Evolutionary conservation across 2,329 filamentous ascomycete genomes (phyloP).

Genomic region (Chaetomiaceae sp.): DNA sequence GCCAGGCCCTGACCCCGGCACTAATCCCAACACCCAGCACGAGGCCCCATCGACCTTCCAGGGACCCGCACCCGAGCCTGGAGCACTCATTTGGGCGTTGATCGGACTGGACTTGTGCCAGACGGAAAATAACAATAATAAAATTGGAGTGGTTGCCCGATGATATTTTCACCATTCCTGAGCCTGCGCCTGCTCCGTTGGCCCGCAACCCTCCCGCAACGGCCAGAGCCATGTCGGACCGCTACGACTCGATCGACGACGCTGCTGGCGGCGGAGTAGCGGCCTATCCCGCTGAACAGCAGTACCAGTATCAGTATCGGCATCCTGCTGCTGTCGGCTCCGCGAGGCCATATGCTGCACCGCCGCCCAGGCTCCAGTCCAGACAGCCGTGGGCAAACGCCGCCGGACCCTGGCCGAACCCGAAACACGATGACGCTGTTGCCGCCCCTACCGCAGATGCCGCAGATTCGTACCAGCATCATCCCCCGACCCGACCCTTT

Average conservation of each 20-base stretch:
- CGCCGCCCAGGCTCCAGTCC: constrained; percentile 13
- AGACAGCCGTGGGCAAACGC: constrained; percentile 20
- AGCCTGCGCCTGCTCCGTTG: constrained; percentile 15
- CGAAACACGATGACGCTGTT: constrained; percentile 27
- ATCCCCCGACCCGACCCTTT: constrained; percentile 15
- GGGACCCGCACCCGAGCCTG: constrained; percentile 16
- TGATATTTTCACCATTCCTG: constrained; percentile 15
- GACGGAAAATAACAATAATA: constrained; percentile 21
- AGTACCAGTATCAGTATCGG: constrained; percentile 12
- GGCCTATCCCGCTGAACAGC: constrained; percentile 9
- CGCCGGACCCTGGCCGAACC: constrained; percentile 29
- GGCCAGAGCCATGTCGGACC: constrained; percentile 14
- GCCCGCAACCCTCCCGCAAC: constrained; percentile 15
- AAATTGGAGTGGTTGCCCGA: constrained; percentile 19
- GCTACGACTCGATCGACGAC: constrained; percentile 9
- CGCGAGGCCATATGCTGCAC: constrained; percentile 23
- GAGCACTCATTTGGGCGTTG: constrained; percentile 20
- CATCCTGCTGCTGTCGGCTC: constrained; percentile 4
- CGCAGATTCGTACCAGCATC: constrained; percentile 21
- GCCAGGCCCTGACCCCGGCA: constrained; percentile 14
- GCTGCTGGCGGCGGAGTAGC: constrained; percentile 15
- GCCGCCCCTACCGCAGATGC: constrained; percentile 21
- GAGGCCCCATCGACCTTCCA: constrained; percentile 19
- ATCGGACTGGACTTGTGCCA: constrained; percentile 19
- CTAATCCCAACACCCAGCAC: constrained; percentile 16